Conservation (phyloP, 805 yeast species). For the Ogataea wickerhamii region DNA sequence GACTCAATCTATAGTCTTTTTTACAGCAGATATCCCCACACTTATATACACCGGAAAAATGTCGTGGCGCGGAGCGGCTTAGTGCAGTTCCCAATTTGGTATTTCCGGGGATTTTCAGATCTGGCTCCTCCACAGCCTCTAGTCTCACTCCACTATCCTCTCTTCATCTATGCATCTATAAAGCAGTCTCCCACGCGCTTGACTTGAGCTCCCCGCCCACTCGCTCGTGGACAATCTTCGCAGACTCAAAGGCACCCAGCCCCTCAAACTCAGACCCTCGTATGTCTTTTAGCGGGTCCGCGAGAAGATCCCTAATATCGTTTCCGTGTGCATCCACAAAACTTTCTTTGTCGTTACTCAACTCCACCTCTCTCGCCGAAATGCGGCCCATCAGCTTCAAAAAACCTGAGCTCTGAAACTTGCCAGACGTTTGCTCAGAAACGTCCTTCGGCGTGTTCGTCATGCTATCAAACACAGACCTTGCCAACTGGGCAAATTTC, state of each 20-base stretch:
- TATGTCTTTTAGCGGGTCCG: slow-evolving; percentile 28
- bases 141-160: too few species aligned
- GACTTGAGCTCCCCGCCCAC: slow-evolving; percentile 18
- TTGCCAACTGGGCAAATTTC: slow-evolving; percentile 39
- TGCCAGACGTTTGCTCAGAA: slow-evolving; percentile 30
- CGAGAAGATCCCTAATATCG: slow-evolving; percentile 33
- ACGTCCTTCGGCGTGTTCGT: slow-evolving; percentile 25
- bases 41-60: too few species aligned
- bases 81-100: too few species aligned
- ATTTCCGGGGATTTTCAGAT: too few species aligned
- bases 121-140: too few species aligned
- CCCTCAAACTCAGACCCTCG: slow-evolving; percentile 20
- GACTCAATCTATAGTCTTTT: too few species aligned
- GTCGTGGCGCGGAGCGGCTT: too few species aligned
- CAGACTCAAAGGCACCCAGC: slow-evolving; percentile 23
- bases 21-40: too few species aligned
- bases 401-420: slow-evolving; percentile 40
- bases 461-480: slow-evolving; percentile 38
- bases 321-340: slow-evolving; percentile 36
- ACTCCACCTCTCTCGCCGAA: slow-evolving; percentile 37
- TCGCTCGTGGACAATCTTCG: slow-evolving; percentile 18
- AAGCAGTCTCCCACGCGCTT: slow-evolving; percentile 21
- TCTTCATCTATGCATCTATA: background rate
- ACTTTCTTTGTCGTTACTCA: slow-evolving; percentile 34
- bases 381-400: slow-evolving; percentile 40